Percentiles rank a stretch among this genome's conserved stretches.
Conservation (phyloP, 208 protist genomes). For the Wallacemonas sp. region DNA sequence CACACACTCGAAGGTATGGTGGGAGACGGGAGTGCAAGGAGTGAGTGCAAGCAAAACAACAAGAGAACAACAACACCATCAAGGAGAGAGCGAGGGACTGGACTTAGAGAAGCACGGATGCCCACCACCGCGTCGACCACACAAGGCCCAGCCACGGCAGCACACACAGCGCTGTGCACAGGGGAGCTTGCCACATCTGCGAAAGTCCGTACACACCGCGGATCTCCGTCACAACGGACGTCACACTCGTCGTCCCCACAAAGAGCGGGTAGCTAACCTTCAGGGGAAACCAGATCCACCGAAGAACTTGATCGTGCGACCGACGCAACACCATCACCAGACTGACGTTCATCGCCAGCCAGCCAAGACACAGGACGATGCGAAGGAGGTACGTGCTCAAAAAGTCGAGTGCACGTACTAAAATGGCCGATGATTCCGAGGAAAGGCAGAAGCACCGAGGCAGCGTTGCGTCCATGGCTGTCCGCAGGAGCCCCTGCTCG, state of each 20-base stretch:
- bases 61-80: not conserved
- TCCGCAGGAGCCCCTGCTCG: not conserved
- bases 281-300: not conserved
- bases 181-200: not conserved
- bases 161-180: not conserved
- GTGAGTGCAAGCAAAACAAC: no score
- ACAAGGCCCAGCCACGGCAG: not conserved
- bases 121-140: not conserved
- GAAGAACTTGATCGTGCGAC: not conserved
- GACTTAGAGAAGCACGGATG: not conserved
- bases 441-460: not conserved
- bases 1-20: no score
- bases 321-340: not conserved
- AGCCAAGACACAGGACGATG: not conserved
- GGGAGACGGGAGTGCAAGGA: no score
- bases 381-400: no score
- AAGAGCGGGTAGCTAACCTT: not conserved
- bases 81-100: no score
- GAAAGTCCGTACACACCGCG: not conserved
- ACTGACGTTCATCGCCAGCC: not conserved
- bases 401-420: no score
- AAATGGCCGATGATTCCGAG: not conserved
- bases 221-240: not conserved
- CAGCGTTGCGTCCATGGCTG: not conserved
- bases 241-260: not conserved